Base-by-base conservation (phyloP, 2,329 filamentous ascomycete genomes). In the Claviceps digitariae region DNA sequence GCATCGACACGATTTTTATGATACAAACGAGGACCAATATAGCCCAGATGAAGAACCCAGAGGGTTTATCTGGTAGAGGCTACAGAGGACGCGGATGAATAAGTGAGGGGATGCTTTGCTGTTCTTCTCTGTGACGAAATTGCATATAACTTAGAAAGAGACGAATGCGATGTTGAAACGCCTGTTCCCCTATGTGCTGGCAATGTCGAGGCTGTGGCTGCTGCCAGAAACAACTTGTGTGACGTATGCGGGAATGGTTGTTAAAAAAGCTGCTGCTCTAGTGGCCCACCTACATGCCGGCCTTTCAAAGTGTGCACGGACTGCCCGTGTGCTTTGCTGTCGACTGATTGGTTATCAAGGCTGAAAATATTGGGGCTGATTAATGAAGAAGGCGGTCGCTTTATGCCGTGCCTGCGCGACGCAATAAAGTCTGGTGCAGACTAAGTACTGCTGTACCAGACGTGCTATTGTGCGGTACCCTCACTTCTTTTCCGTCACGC, bases 401-500 rank as follows among this genome's bases (percentile, higher is more conserved):
- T n/a, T 21, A 23, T 45, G 27, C 21, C 40, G 29, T n/a, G n/a
- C 9, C 44, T 46, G 44, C 25, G 25, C 13, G 21, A 27, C 43
- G 23, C 43, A 45, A 27, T 27, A 8, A 25, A 25, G 43, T 45
- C 43, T 25, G 43, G 23, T 46, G 44, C 25, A 27, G 20, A 46
- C n/a, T 29, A n/a, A n/a, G n/a, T n/a, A n/a, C n/a, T n/a, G n/a
- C n/a, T n/a, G n/a, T n/a, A 38, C 36, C 17, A 17, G 15, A 38
- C 36, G 9, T 38, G 36, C 36, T 38, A n/a, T 38, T n/a, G 25
- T n/a, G n/a, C n/a, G 21, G 43, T 51, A 27, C 50, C 44, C 50
- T 54, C 40, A 40, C 53, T 48, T 40, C 50, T 27, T 20, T 20
- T 29, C 27, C 10, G 38, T 49, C 50, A 54, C 49, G 34, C 25